Evolutionary conservation across 1,284 basidiomycete genomes (phyloP).

Genomic region (Leccinum pachyderme): DNA sequence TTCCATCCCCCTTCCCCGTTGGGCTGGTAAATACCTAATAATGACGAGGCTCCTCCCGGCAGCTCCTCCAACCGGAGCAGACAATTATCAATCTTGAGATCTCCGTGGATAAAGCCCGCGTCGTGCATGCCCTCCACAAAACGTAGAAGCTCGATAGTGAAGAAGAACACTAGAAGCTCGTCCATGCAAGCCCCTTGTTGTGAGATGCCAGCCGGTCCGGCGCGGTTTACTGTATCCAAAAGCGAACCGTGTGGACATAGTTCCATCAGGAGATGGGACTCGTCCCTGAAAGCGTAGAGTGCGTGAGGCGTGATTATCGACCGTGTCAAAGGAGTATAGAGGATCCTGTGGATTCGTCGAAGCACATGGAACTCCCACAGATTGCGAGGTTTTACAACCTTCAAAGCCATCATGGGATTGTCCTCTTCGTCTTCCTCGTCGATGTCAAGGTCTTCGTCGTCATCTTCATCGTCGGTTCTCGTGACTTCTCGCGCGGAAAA

Average conservation of each 20-base stretch:
- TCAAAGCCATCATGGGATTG: conserved; percentile 77
- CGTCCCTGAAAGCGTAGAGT: conserved; percentile 83
- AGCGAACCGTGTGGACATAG: conserved; percentile 91
- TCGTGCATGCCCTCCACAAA: conserved; percentile 82
- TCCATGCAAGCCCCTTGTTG: conserved; percentile 85
- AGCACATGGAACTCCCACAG: conserved; percentile 95
- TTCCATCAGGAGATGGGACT: conserved; percentile 89
- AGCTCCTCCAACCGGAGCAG: conserved; percentile 86
- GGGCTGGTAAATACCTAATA: conserved; percentile 76
- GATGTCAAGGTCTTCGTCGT: conserved; percentile 55
- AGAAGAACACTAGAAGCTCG: conserved; percentile 94
- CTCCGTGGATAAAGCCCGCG: conserved; percentile 90
- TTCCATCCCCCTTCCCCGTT: conserved; percentile 83
- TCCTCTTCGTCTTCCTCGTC: conserved; percentile 57
- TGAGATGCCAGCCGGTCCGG: conserved; percentile 62
- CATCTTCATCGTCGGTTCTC: conserved; percentile 37
- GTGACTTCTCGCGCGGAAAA: conserved; percentile 76
- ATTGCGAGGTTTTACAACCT: conserved; percentile 87
- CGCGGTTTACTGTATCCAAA: conserved; percentile 90
- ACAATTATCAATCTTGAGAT: conserved; percentile 99
- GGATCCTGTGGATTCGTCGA: conserved; percentile 67
- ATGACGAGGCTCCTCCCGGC: conserved; percentile 64
- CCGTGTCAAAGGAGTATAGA: conserved; percentile 53
- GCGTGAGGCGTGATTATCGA: conserved; percentile 76
- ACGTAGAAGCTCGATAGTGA: conserved; percentile 86